A percentile compares a stretch with the other conserved stretches of the same genome.
Evolutionary conservation across 2,329 filamentous ascomycete species (phyloP).

Genomic region (Pyricularia sp.): DNA sequence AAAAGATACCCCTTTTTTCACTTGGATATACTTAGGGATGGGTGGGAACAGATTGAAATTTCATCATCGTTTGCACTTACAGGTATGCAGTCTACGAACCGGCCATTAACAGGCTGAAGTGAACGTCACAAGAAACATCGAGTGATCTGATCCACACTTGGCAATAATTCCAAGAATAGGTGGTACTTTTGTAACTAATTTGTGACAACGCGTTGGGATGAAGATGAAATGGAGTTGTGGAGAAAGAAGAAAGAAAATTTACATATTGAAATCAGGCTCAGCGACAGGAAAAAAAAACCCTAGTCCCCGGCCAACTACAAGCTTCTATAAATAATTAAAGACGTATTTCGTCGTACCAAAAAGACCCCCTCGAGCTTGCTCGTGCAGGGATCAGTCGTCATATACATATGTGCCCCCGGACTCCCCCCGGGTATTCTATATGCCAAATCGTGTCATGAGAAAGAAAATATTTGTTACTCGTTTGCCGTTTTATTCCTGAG

Average conservation of each 20-base stretch:
- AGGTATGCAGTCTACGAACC: not conserved
- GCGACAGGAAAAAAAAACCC: not conserved
- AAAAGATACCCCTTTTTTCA: not conserved
- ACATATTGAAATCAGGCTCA: not conserved
- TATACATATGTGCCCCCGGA: not conserved
- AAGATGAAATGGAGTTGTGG: not conserved
- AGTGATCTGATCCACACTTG: not conserved
- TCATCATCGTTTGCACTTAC: not conserved
- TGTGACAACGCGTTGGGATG: not conserved
- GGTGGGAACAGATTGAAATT: not conserved
- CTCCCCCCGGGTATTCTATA: not conserved
- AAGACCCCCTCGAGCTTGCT: not conserved
- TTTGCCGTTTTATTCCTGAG: slow-evolving; percentile 9
- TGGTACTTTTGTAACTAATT: not conserved
- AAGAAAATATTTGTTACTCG: not conserved
- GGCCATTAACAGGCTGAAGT: not conserved
- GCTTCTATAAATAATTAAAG: not conserved
- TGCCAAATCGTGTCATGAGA: not conserved
- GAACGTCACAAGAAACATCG: not conserved
- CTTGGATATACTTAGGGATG: not conserved
- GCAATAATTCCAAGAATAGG: not conserved
- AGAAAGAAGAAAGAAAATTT: not conserved
- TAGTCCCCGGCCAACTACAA: not conserved
- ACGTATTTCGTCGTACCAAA: not conserved
- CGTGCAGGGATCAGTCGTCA: not conserved